Evolutionary conservation across 345 rosid genomes (phyloP).

Genomic region (Bruguiera gymnorhiza): DNA sequence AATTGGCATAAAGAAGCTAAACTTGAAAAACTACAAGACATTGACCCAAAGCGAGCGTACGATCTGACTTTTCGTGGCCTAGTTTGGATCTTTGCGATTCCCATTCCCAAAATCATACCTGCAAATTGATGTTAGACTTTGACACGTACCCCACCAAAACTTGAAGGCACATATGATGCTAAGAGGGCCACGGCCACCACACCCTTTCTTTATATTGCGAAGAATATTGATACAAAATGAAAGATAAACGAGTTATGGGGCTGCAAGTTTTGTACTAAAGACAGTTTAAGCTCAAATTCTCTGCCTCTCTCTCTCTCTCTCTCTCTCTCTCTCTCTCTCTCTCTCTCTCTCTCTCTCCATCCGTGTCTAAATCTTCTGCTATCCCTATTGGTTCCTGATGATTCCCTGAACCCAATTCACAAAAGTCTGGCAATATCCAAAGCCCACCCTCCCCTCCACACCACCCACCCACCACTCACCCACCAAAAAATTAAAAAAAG

Average conservation of each 20-base stretch:
- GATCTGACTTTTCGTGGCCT: slow-evolving; percentile 25
- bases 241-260: slow-evolving; percentile 20
- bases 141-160: slow-evolving; percentile 46
- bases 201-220: slow-evolving; percentile 8
- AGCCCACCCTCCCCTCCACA: not conserved
- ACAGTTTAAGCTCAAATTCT: slow-evolving; percentile 21
- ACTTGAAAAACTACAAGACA: too few species aligned
- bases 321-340: not conserved
- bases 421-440: slow-evolving; percentile 10
- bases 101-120: slow-evolving; percentile 27
- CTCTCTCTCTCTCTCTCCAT: slow-evolving; percentile 8
- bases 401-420: not conserved
- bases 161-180: slow-evolving; percentile 22
- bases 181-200: slow-evolving; percentile 28
- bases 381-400: slow-evolving; percentile 17
- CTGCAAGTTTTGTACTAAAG: slow-evolving; percentile 14
- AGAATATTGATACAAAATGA: slow-evolving; percentile 28
- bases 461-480: not conserved
- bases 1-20: not conserved
- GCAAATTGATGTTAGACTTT: slow-evolving; percentile 32
- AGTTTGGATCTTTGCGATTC: slow-evolving; percentile 38
- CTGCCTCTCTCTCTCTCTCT: not conserved
- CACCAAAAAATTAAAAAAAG: slow-evolving; percentile 1
- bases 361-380: slow-evolving; percentile 1
- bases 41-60: not conserved